phyloP scores from a whole-genome alignment of 129 eudicot genomes.

The Flaveria robusta region DNA sequence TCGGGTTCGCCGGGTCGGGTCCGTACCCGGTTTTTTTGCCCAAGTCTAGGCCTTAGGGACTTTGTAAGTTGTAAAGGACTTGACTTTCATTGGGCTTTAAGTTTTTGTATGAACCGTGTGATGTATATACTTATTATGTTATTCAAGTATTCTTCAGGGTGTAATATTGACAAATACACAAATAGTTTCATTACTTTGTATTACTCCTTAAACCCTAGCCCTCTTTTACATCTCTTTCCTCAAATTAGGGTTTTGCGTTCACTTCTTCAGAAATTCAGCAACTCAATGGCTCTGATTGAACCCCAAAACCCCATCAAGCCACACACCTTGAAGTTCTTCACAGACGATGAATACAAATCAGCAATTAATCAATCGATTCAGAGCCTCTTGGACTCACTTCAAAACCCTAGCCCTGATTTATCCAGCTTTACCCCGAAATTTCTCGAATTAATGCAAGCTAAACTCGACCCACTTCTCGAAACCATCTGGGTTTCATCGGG shows the following conservation, averaged over 20 bases:
- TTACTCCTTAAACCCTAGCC: constrained; percentile 41
- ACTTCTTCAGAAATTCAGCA: constrained; percentile 4
- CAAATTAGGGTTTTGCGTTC: constrained; percentile 47
- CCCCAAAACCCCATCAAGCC: constrained; percentile 24
- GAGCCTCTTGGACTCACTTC: constrained; percentile 46
- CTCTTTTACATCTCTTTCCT: neutral
- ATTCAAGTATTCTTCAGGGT: constrained; percentile 16
- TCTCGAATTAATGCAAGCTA: constrained; percentile 52
- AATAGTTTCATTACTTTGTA: neutral
- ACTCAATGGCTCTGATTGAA: constrained; percentile 39
- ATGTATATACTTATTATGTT: neutral
- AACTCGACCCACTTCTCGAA: constrained; percentile 63
- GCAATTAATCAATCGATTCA: constrained; percentile 51
- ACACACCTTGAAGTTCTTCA: constrained; percentile 36
- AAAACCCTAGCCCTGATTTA: constrained; percentile 33
- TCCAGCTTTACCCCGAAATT: constrained; percentile 46
- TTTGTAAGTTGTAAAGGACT: neutral
- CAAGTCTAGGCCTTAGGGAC: too few relatives aligned
- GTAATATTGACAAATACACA: neutral
- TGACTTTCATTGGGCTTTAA: neutral
- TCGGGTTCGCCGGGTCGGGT: too few relatives aligned
- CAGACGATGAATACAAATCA: constrained; percentile 48
- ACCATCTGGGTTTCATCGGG: constrained; percentile 67
- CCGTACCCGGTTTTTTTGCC: too few relatives aligned
- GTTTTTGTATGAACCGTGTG: neutral